Conservation (phyloP, 441 rosid species). For the Gossypium gossypioides region DNA sequence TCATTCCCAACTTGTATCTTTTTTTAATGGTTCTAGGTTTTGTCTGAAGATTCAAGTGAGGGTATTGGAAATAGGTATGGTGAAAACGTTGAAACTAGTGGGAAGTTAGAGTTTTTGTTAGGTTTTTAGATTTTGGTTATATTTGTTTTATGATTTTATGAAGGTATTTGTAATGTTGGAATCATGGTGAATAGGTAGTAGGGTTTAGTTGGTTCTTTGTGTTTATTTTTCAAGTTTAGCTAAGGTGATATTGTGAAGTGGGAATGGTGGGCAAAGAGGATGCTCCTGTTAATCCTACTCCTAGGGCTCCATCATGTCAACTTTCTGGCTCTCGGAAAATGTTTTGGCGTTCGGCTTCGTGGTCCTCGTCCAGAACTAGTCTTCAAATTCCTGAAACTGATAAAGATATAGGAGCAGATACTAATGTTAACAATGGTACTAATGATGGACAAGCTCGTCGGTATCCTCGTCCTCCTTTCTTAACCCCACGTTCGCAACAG, state of each 20-base stretch:
- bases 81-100: slow-evolving; percentile 22
- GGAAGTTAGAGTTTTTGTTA: slow-evolving; percentile 5
- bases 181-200: not conserved
- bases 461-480: slow-evolving; percentile 55
- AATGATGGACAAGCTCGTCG: slow-evolving; percentile 38
- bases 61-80: slow-evolving; percentile 12
- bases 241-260: slow-evolving; percentile 17
- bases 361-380: slow-evolving; percentile 87
- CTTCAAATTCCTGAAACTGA: slow-evolving; percentile 43
- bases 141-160: slow-evolving; percentile 4
- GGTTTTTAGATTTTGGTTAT: slow-evolving; percentile 15
- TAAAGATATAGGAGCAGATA: slow-evolving; percentile 33
- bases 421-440: slow-evolving; percentile 31
- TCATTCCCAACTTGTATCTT: not conserved
- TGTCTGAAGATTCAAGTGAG: not conserved
- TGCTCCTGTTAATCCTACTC: slow-evolving; percentile 38
- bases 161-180: not conserved
- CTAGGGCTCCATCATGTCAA: slow-evolving; percentile 37
- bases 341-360: slow-evolving; percentile 93
- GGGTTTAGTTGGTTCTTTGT: slow-evolving; percentile 1
- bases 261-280: slow-evolving; percentile 87
- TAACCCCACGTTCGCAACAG: slow-evolving; percentile 86
- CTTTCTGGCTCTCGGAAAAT: slow-evolving; percentile 53
- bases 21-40: slow-evolving; percentile 16
- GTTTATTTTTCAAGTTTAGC: slow-evolving; percentile 7